These are phyloP conservation scores for Chimonanthus salicifolius DNA, from an alignment of 164 flowering plant genomes.

Conservation along the genomic window DNA sequence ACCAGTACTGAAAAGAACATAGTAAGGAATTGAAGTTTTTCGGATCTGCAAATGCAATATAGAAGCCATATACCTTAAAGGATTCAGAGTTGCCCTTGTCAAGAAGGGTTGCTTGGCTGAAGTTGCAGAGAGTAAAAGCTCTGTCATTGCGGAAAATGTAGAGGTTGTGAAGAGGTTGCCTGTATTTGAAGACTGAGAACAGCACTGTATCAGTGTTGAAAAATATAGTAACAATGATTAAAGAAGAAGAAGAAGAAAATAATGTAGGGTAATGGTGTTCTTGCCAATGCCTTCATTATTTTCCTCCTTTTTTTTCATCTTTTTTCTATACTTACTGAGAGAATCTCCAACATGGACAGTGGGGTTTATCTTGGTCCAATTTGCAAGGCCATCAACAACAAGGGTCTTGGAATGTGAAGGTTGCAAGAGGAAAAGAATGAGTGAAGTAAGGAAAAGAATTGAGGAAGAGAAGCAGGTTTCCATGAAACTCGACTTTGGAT, in stretches of 20 bases:
- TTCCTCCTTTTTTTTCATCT: too few species aligned
- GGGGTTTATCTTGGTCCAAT: constrained; percentile 65
- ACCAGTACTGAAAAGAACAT: too few species aligned
- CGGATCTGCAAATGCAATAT: too few species aligned
- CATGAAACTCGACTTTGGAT: constrained; percentile 29
- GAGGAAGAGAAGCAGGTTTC: constrained; percentile 13
- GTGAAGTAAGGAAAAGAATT: constrained; percentile 17
- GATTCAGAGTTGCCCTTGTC: constrained; percentile 39
- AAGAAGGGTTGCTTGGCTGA: constrained; percentile 73
- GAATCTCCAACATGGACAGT: constrained; percentile 68
- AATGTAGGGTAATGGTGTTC: neutral
- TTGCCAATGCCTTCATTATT: neutral
- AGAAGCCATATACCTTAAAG: constrained; percentile 45
- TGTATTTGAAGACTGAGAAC: constrained; percentile 59
- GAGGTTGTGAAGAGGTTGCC: constrained; percentile 44
- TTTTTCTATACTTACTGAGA: constrained; percentile 41
- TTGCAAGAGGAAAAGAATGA: constrained; percentile 18
- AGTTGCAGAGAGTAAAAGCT: constrained; percentile 73
- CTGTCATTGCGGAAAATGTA: constrained; percentile 68
- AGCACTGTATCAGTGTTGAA: neutral
- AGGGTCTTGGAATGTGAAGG: constrained; percentile 41
- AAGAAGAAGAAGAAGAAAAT: neutral
- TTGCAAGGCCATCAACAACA: constrained; percentile 63
- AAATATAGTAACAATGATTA: too few species aligned
- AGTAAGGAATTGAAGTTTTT: too few species aligned